Conservation (phyloP, 345 rosid genomes). For the Cardamine resedifolia region DNA sequence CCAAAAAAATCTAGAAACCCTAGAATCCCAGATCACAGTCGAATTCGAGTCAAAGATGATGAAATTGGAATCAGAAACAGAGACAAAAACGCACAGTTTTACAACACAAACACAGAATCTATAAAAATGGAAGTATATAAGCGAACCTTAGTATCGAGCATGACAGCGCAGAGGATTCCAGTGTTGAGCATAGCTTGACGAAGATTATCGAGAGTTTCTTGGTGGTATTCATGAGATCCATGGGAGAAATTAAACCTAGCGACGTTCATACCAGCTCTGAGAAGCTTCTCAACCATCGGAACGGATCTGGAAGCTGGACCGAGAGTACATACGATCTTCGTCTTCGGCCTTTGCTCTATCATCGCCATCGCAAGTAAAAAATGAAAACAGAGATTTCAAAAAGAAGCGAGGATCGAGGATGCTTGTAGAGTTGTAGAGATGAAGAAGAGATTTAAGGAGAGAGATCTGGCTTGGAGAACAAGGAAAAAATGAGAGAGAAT, state of each 20-base stretch:
- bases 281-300: slow-evolving; percentile 76
- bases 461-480: slow-evolving; percentile 43
- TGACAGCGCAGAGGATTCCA: slow-evolving; percentile 90
- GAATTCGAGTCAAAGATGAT: slow-evolving; percentile 6
- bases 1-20: slow-evolving; percentile 21
- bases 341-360: slow-evolving; percentile 69
- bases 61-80: slow-evolving; percentile 8
- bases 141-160: slow-evolving; percentile 91
- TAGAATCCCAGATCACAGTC: slow-evolving; percentile 23
- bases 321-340: slow-evolving; percentile 94
- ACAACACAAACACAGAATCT: background rate
- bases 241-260: slow-evolving; percentile 98
- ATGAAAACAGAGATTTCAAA: background rate
- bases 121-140: background rate
- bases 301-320: slow-evolving; percentile 92
- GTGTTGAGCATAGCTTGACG: slow-evolving; percentile 79
- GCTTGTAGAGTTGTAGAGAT: background rate
- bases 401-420: slow-evolving; percentile 10
- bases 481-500: slow-evolving; percentile 24
- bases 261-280: slow-evolving; percentile 93
- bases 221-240: slow-evolving; percentile 92
- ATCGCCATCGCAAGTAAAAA: slow-evolving; percentile 14
- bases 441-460: slow-evolving; percentile 22
- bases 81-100: background rate
- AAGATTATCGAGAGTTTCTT: slow-evolving; percentile 91